Base-by-base conservation (phyloP, 2,329 filamentous ascomycete species). In the Aspergillus eucalypticola region DNA sequence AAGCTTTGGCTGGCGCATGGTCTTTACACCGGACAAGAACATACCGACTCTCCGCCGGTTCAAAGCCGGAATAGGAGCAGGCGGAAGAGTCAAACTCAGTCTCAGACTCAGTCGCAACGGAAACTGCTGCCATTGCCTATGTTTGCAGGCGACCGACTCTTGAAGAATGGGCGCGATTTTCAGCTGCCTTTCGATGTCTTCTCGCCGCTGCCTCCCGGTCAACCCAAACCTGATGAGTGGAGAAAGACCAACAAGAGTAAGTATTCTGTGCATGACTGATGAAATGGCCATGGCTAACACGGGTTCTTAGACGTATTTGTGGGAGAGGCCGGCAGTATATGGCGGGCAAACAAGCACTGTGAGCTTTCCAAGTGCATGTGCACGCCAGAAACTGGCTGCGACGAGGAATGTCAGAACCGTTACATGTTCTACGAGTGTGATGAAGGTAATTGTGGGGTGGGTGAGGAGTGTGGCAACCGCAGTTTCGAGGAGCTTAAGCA, bases 381-480 rank as follows among this genome's bases (percentile, higher is more conserved):
- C 78, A 87, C 81, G 44, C 81, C 85, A 6, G 90, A 93, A 56
- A 87, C 89, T 56, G 92, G 92, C 38, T 98, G 95, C 70, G 90
- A 88, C 64, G 92, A 97, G 64, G 85, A 90, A 69, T 99, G 95
- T 77, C 90, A 96, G 72, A 99, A 99, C 75, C 85, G 92, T 63
- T 92, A 92, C 75, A 98, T 98, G 92, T 88, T 96, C 58, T 98
- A 97, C 75, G 95, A 99, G 78, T 99, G 95, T 74, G 92, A 98
- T 74, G 85, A 89, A 50, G 88, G 84, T 59, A 99, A 97, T 74
- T 99, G 95, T 80, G 90, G 88, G 60, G 81, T 94, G 15, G 89
- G 90, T 42, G 82, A 85, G n/a, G 83, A 86, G 19, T 99, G 95
- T 76, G 87, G 86, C 25, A 99, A 99, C 73, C 90, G 95, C 27